Evolutionary conservation across 2,329 filamentous ascomycete species (phyloP), one percentile per base, ranked within the genome.

Genomic region (Aphanocladium album): DNA sequence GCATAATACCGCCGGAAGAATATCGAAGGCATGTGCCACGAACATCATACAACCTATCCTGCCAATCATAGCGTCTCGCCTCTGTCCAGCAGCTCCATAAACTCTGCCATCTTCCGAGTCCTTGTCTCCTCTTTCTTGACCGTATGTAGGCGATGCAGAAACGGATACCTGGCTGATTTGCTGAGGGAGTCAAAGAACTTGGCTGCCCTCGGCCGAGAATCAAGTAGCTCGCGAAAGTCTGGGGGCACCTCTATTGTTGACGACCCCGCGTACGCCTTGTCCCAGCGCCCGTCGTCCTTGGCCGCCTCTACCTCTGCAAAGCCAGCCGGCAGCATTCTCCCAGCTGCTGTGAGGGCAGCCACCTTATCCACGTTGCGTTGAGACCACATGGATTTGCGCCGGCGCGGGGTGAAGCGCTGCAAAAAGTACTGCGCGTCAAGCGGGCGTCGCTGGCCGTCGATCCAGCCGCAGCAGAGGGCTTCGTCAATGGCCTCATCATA

Each of bases 381-480:
- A 2, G 83, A 87, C 84, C 84, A 87, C 7, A 82, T 67, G 65
- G 82, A 85, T 37, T 77, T 78, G 33, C 75, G 68, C 3, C 80
- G 77, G 5, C 84, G 82, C 1, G 83, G 84, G 1, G 83, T 85
- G 73, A 84, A 87, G 9, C 83, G 78, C 65, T 83, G 81, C 1
- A 81, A 67, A 68, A 82, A 86, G 64, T 76, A 78, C 3, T 71
- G 65, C 0, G 74, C 75, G 63, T 85, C 79, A 51, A 75, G 68
- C 3, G 72, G 61, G 19, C 72, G 73, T 2, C 76, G 76, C 66
- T 83, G 82, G 0, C 84, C 82, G 67, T 87, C 83, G 60, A 87
- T 87, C 84, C 84, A 87, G 46, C 85, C 84, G 66, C 80, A 82
- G 68, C 83, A 86, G 7, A 87, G 74, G 1, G 83, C 83, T 37